Evolutionary conservation across 2,329 filamentous ascomycete genomes (phyloP).

Genomic region (Colletotrichum chrysophilum): DNA sequence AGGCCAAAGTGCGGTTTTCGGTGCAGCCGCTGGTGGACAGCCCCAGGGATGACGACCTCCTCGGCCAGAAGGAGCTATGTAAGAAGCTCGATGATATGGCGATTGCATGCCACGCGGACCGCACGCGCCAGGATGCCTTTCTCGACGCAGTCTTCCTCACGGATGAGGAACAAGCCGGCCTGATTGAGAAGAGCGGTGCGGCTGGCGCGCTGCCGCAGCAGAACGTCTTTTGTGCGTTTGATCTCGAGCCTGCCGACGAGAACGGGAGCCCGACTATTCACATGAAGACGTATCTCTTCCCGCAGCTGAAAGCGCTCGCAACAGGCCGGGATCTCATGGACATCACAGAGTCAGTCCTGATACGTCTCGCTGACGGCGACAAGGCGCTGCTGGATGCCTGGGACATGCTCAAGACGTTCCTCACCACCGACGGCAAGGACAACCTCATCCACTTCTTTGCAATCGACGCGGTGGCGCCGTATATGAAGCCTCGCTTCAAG

Average conservation of each 20-base stretch:
- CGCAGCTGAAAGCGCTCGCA: not conserved
- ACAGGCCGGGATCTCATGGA: not conserved
- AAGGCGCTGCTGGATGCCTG: not conserved
- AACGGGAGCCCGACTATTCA: not conserved
- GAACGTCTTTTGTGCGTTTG: not conserved
- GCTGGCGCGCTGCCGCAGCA: not conserved
- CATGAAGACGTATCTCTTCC: slow-evolving; percentile 5
- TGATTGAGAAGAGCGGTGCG: not conserved
- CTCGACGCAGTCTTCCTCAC: not conserved
- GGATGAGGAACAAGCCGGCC: not conserved
- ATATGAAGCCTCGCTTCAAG: not conserved
- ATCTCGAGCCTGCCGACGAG: not conserved
- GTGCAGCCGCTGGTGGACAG: not conserved
- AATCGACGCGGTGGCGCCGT: not conserved
- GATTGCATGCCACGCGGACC: not conserved
- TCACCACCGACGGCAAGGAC: not conserved
- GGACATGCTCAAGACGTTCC: not conserved
- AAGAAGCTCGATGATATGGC: not conserved
- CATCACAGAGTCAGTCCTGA: not conserved
- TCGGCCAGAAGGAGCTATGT: not conserved
- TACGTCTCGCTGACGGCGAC: not conserved
- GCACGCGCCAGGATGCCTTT: not conserved
- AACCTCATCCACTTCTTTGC: not conserved
- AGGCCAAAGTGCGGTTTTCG: not conserved
- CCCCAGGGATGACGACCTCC: not conserved